Percentiles rank a stretch among this genome's conserved stretches.
phyloP scores from a whole-genome alignment of 306 rosid species.

The Corylus heterophylla region DNA sequence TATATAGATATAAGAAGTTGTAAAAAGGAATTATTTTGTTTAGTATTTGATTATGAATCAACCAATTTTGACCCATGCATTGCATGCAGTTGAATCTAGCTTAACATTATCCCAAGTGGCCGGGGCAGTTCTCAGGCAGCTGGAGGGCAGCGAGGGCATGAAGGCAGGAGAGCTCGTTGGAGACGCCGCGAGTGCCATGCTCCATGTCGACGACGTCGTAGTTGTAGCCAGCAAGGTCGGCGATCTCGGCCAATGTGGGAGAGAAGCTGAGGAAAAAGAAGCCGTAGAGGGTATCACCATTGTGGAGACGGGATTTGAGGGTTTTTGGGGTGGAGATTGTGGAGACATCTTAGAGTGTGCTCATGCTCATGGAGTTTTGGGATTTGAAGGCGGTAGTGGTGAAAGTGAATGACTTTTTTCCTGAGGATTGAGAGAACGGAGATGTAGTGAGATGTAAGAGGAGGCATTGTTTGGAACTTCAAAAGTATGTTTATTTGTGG shows the following conservation, averaged over 20 bases:
- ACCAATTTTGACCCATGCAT: no score
- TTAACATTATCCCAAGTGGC: slow-evolving; percentile 48
- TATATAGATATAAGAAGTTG: no score
- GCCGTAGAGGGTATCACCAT: slow-evolving; percentile 77
- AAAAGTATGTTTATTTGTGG: no score
- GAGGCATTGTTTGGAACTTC: no score
- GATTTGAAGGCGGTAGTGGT: slow-evolving; percentile 23
- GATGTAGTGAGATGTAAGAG: not conserved
- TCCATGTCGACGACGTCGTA: slow-evolving; percentile 83
- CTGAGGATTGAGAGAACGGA: slow-evolving; percentile 10
- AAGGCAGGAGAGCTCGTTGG: slow-evolving; percentile 64
- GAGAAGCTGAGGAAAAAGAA: slow-evolving; percentile 74
- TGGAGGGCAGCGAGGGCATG: slow-evolving; percentile 80
- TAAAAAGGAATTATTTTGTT: no score
- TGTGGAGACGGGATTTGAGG: slow-evolving; percentile 66
- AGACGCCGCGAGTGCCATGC: slow-evolving; percentile 69
- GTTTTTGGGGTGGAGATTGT: slow-evolving; percentile 10
- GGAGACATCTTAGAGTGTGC: not conserved
- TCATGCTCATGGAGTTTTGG: slow-evolving; percentile 18
- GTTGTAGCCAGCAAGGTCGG: slow-evolving; percentile 73
- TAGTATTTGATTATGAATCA: no score
- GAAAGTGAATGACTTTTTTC: not conserved
- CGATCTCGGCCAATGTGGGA: slow-evolving; percentile 83
- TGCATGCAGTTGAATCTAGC: no score
- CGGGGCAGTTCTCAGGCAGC: slow-evolving; percentile 51